Base-by-base conservation (phyloP, 345 rosid genomes). In the Sapria himalayana region DNA sequence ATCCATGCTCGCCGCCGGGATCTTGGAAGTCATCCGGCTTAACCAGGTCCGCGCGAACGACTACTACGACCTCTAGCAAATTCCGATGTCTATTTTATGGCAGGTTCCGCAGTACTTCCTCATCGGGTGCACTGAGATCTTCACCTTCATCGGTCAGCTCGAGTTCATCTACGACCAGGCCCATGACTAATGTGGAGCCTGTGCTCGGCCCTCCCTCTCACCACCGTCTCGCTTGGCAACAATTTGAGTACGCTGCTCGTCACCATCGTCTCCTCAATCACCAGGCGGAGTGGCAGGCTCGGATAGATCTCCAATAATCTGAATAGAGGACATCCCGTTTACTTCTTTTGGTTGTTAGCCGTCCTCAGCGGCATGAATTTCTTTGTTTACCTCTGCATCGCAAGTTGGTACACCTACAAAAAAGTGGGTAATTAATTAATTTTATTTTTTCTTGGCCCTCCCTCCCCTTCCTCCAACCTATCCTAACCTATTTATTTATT, bases 101-200 rank as follows among this genome's bases (percentile, higher is more conserved):
- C 74, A 64, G 48, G 69, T 58, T 23, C 69, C 78, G 5, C 74
- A 59, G 41, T 67, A 72, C 37, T 64, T 67, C 44, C 49, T 72
- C 13, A 46, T 67, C 0, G 74, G 78, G 5, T 64, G 66, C 29
- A 64, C 74, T 9, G 74, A 67, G 38, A 69, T 64, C 3, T 67
- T 72, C 37, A 67, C 64, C 0, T 54, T 59, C 46, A 62, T 72
- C 5, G 69, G 74, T 7, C 66, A 64, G 31, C 22, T 71, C 33
- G 69, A 67, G 50, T 71, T 67, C 43, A 67, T 64, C 55, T 64
- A 67, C 39, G 66, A 67, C 37, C 69, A 71, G 39, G 71, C 78
- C 2, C 71, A 69, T 5, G 69, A 72, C 57, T 72, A 0, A 64
- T 62, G 64, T 56, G 74, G 39, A 72, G 79, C 45, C 29, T 54